Conservation (phyloP, 2,329 filamentous ascomycete species). For the Xylariales sp. region DNA sequence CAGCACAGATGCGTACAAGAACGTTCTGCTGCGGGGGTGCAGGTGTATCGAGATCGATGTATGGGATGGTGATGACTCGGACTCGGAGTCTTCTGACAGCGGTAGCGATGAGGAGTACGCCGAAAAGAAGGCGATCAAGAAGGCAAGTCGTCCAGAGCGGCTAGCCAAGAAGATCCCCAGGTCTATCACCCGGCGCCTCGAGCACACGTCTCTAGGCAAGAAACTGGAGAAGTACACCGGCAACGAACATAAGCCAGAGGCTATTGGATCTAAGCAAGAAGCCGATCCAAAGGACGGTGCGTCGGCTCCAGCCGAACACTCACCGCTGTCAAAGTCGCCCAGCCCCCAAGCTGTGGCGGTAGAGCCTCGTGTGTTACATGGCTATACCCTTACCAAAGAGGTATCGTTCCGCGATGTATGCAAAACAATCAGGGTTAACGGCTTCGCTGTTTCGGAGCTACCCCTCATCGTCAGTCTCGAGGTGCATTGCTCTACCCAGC, state of each 20-base stretch:
- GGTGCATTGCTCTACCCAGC: slow-evolving; percentile 74
- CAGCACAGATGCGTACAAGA: slow-evolving; percentile 83
- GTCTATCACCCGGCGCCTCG: slow-evolving; percentile 39
- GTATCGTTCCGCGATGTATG: slow-evolving; percentile 85
- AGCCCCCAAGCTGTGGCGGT: slow-evolving; percentile 29
- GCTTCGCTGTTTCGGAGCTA: slow-evolving; percentile 69
- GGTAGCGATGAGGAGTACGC: slow-evolving; percentile 49
- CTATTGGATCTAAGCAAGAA: background rate
- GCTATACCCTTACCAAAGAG: slow-evolving; percentile 85
- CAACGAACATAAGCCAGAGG: background rate
- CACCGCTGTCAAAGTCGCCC: slow-evolving; percentile 12
- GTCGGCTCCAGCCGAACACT: background rate
- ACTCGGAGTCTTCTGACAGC: slow-evolving; percentile 60
- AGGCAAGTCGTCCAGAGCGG: slow-evolving; percentile 56
- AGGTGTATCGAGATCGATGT: slow-evolving; percentile 93
- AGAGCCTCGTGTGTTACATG: slow-evolving; percentile 79
- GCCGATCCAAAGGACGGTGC: slow-evolving; percentile 1
- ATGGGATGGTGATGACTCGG: slow-evolving; percentile 82
- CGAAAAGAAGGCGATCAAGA: slow-evolving; percentile 53
- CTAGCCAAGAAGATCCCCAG: slow-evolving; percentile 55
- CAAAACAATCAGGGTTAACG: slow-evolving; percentile 70
- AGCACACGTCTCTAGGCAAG: slow-evolving; percentile 43
- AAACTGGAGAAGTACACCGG: slow-evolving; percentile 28
- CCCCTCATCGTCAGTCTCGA: slow-evolving; percentile 94
- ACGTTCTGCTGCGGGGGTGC: slow-evolving; percentile 76